A percentile compares a stretch with the other conserved stretches of the same genome.
phyloP scores from a whole-genome alignment of 495 filamentous ascomycete species.

The Penicillium canariense region DNA sequence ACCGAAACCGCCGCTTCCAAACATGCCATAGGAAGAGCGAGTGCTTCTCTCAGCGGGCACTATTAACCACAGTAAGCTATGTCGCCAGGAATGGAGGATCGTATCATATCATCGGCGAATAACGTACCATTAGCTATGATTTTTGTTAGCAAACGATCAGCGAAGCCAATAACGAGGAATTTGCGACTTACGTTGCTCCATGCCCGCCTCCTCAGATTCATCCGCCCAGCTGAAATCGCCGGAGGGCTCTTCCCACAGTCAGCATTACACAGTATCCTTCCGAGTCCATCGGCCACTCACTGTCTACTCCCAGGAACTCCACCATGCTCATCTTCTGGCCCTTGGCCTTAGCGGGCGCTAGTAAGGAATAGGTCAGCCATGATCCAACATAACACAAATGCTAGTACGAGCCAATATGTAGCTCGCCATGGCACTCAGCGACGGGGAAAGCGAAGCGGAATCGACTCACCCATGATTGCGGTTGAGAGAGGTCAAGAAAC shows the following conservation, averaged over 20 bases:
- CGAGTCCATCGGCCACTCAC: slow-evolving; percentile 50
- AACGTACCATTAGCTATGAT: slow-evolving; percentile 40
- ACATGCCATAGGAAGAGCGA: slow-evolving; percentile 45
- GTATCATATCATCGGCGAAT: not conserved
- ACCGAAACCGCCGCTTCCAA: slow-evolving; percentile 32
- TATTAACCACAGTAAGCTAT: slow-evolving; percentile 16
- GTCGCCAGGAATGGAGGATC: not conserved
- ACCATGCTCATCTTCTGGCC: slow-evolving; percentile 91
- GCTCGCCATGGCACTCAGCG: not conserved
- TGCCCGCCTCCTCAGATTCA: slow-evolving; percentile 87
- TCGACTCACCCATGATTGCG: slow-evolving; percentile 86
- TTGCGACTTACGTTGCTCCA: slow-evolving; percentile 23
- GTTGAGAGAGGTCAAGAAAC: slow-evolving; percentile 43
- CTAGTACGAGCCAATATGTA: not conserved
- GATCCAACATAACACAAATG: not conserved
- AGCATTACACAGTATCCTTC: slow-evolving; percentile 19
- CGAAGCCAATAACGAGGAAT: slow-evolving; percentile 9
- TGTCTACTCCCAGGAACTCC: slow-evolving; percentile 82
- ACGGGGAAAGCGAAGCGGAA: slow-evolving; percentile 14
- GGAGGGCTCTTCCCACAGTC: slow-evolving; percentile 62
- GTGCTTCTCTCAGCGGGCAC: slow-evolving; percentile 39
- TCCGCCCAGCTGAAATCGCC: slow-evolving; percentile 82
- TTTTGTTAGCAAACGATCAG: slow-evolving; percentile 19
- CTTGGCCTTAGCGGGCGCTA: slow-evolving; percentile 84
- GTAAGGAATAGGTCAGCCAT: slow-evolving; percentile 16